A percentile compares a stretch with the other conserved stretches of the same genome.
Conservation (phyloP, 306 rosid genomes). For the Vigna reflexopilosa region DNA sequence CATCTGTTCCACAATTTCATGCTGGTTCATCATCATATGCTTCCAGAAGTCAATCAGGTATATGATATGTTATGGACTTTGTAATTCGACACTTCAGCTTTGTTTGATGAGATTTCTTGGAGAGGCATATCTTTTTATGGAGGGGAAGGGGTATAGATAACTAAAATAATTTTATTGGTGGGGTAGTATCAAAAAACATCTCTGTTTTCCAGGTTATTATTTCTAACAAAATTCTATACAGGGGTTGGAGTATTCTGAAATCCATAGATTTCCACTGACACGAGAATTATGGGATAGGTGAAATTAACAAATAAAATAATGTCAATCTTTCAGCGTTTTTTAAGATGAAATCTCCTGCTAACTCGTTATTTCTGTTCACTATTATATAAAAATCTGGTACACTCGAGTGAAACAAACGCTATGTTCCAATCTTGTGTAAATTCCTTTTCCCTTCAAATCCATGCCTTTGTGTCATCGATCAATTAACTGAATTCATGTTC, state of each 20-base stretch:
- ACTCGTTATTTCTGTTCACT: background rate
- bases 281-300: too few relatives aligned
- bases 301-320: background rate
- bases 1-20: conserved; percentile 57
- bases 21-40: conserved; percentile 63
- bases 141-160: too few relatives aligned
- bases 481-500: too few relatives aligned
- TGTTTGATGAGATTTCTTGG: conserved; percentile 23
- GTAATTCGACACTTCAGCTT: conserved; percentile 3
- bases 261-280: background rate
- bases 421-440: too few relatives aligned
- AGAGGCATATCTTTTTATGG: background rate
- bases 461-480: too few relatives aligned
- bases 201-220: background rate
- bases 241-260: background rate
- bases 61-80: conserved; percentile 50
- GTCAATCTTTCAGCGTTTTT: background rate
- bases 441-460: too few relatives aligned
- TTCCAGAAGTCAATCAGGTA: conserved; percentile 75
- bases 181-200: background rate
- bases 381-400: background rate
- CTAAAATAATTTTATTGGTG: background rate
- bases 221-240: background rate
- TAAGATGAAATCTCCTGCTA: background rate
- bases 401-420: too few relatives aligned